Base-by-base conservation (phyloP, 495 filamentous ascomycete genomes). In the Penicillium crystallinum region DNA sequence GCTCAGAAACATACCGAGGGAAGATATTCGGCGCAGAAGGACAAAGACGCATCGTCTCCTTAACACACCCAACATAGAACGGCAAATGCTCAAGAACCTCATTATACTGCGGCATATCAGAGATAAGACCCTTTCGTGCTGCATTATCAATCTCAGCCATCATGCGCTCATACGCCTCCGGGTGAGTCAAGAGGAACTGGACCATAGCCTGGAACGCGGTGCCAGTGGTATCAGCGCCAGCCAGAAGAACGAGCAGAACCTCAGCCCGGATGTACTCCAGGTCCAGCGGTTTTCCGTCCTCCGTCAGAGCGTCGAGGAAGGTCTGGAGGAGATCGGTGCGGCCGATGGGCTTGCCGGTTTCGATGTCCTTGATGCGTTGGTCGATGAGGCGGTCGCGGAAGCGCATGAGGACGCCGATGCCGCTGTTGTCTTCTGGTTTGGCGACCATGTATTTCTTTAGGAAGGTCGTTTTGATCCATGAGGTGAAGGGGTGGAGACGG, bases 181-280 rank as follows among this genome's bases (percentile, higher is more conserved):
- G 69, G 41, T 75, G 68, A 6, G 65, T 67, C 11, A 85, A 56
- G 19, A 87, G 63, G 54, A 80, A 77, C 19, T 74, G 55, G 37
- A 87, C 63, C 35, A 81, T 69, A 2, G 73, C 75, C 40, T 74
- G 74, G 58, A 88, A 75, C 8, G 77, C 70, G 1, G 77, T 81
- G 0, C 80, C 78, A 0, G 78, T 82, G 10, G 84, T 85, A 53
- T 89, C 85, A 7, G 82, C 78, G n/a, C 82, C 83, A 2, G 83
- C 84, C 9, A 85, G 69, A 39, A 83, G 61, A 15, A 82, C 72
- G 0, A 82, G 65, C 2, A 82, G 61, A 18, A 79, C 74, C 62
- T 82, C 81, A 0, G 77, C 76, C 46, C 76, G 75, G 56, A 82
- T 70, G 46, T 80, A 74, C 18, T 74, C 71, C 55, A 75, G 61